Conservation (phyloP, 257 asterid species). For the Pogostemon cablin region DNA sequence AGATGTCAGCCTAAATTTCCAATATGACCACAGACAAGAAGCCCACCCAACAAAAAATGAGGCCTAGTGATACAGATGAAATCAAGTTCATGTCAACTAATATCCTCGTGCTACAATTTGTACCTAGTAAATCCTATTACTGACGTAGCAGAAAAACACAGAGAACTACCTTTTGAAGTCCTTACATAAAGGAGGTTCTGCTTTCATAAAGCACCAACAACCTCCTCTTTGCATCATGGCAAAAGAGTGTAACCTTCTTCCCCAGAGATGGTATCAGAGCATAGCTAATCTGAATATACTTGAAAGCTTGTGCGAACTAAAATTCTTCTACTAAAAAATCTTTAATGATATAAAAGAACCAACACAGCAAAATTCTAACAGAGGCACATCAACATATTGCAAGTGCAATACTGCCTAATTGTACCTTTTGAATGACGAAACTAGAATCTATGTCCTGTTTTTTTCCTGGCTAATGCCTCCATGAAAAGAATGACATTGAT, state of each 20-base stretch:
- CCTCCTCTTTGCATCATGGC: neutral
- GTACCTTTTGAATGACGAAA: neutral
- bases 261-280: neutral
- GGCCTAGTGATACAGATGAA: neutral
- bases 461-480: neutral
- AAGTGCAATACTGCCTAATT: neutral
- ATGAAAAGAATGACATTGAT: neutral
- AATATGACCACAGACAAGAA: neutral
- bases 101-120: neutral
- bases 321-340: neutral
- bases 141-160: neutral
- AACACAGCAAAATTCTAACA: neutral
- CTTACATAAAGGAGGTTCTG: neutral
- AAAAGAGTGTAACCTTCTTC: neutral
- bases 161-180: slow-evolving; percentile 2
- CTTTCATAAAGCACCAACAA: neutral
- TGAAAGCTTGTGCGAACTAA: neutral
- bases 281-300: neutral
- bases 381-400: neutral
- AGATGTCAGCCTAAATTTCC: neutral
- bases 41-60: slow-evolving; percentile 11
- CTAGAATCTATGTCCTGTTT: neutral
- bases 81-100: neutral
- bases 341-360: neutral
- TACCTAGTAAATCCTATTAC: neutral